Conservation (phyloP, 1,284 basidiomycete species). For the Austroboletus novae-zelandiae region DNA sequence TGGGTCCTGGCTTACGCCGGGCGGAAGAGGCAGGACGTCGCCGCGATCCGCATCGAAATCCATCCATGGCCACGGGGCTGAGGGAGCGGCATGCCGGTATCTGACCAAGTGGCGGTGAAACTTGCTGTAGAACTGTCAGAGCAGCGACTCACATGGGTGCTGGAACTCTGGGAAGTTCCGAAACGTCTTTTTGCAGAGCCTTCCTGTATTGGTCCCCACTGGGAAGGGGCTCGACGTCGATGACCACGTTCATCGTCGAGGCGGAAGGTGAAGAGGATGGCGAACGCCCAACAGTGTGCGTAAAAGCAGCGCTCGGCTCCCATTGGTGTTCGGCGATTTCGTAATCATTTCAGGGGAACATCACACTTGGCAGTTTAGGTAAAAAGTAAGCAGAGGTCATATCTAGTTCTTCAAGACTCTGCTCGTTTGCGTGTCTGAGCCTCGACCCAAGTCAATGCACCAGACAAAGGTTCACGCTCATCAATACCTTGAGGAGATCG, state of each 20-base stretch:
- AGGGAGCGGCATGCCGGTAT: conserved; percentile 37
- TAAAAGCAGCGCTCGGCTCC: conserved; percentile 11
- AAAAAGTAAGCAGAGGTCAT: no score
- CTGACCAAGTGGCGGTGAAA: conserved; percentile 11
- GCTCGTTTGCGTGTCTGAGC: no score
- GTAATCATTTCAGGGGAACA: conserved; percentile 10
- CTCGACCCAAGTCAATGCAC: no score
- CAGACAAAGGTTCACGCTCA: no score
- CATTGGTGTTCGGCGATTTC: neutral
- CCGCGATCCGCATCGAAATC: conserved; percentile 30
- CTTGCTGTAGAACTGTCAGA: neutral
- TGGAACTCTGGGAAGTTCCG: conserved; percentile 23
- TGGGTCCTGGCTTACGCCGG: conserved; percentile 6
- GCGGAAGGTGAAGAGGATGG: neutral
- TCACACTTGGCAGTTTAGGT: neutral
- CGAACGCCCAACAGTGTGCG: neutral
- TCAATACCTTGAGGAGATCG: no score
- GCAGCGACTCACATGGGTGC: conserved; percentile 25
- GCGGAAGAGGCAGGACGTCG: conserved; percentile 19
- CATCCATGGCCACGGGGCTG: conserved; percentile 41
- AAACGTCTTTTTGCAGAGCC: conserved; percentile 14
- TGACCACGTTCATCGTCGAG: conserved; percentile 15
- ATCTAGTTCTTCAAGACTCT: no score
- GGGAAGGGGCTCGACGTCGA: conserved; percentile 11
- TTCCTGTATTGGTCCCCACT: conserved; percentile 9